phyloP scores from a whole-genome alignment of 352 stramenopile genomes.

The Phytophthora hybrid region DNA sequence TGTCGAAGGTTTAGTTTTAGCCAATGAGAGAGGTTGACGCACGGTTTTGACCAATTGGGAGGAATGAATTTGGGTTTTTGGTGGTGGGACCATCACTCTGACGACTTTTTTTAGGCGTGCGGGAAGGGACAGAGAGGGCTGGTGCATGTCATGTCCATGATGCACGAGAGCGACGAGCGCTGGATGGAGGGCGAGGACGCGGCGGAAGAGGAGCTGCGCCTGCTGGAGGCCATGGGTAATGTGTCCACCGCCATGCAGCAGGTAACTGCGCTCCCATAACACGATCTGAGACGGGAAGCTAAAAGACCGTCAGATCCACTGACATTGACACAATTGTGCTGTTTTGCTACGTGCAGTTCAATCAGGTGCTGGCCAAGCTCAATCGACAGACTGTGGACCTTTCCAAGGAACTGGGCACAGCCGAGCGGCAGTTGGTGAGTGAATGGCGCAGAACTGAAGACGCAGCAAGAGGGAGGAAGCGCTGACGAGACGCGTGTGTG shows the following conservation, averaged over 20 bases:
- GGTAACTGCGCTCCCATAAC: conserved; percentile 17
- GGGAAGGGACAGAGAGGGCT: conserved; percentile 2
- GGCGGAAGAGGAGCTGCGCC: conserved; percentile 56
- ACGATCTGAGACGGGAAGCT: neutral
- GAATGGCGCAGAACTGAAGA: neutral
- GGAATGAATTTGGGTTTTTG: neutral
- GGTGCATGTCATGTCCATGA: conserved; percentile 6
- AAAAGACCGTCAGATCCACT: neutral
- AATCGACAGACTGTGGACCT: conserved; percentile 59
- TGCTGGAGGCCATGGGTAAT: conserved; percentile 52
- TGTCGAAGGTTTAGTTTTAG: neutral
- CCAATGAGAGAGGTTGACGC: conserved; percentile 6
- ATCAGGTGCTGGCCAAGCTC: conserved; percentile 56
- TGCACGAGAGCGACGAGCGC: conserved; percentile 33
- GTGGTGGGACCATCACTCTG: neutral
- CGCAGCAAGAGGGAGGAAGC: neutral
- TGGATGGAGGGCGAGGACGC: conserved; percentile 43
- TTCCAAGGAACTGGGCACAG: conserved; percentile 55
- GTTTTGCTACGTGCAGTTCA: conserved; percentile 46
- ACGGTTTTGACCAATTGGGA: conserved; percentile 11
- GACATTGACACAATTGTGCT: conserved; percentile 4
- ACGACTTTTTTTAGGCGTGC: neutral
- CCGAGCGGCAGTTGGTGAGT: conserved; percentile 59
- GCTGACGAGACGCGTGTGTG: neutral
- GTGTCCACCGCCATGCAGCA: conserved; percentile 55